A percentile compares a stretch with the other conserved stretches of the same genome.
phyloP scores from a whole-genome alignment of 495 filamentous ascomycete genomes.

The Articulospora tetracladia region DNA sequence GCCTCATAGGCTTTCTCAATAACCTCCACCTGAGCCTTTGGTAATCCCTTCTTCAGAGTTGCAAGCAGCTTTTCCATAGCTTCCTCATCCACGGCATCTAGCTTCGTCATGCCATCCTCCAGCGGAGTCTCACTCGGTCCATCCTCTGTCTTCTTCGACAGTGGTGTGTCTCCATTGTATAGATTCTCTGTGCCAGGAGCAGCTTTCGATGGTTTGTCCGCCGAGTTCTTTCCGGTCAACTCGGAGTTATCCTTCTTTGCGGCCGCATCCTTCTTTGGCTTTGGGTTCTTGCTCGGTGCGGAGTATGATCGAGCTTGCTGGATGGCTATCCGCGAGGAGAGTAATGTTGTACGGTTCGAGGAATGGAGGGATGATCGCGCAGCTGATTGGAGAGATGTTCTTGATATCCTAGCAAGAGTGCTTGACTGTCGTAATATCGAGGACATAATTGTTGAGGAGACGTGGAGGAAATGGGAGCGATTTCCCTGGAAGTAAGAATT shows the following conservation, averaged over 20 bases:
- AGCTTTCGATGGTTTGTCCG: slow-evolving; percentile 31
- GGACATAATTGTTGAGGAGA: slow-evolving; percentile 24
- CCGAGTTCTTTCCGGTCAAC: slow-evolving; percentile 20
- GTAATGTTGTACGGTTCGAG: slow-evolving; percentile 31
- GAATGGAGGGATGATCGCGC: slow-evolving; percentile 37
- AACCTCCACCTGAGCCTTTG: slow-evolving; percentile 35
- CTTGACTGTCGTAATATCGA: slow-evolving; percentile 55
- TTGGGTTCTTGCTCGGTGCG: slow-evolving; percentile 44
- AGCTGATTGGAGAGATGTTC: slow-evolving; percentile 43
- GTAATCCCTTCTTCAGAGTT: slow-evolving; percentile 44
- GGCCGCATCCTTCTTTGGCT: slow-evolving; percentile 35
- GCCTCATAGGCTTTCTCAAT: slow-evolving; percentile 37
- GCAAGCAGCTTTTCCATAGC: slow-evolving; percentile 36
- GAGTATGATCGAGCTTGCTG: slow-evolving; percentile 53
- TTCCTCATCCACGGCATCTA: slow-evolving; percentile 37
- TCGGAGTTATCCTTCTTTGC: slow-evolving; percentile 26
- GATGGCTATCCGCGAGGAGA: slow-evolving; percentile 42
- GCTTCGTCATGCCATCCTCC: slow-evolving; percentile 26
- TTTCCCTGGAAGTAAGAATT: slow-evolving; percentile 7
- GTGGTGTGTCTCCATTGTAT: slow-evolving; percentile 34
- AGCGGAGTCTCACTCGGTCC: slow-evolving; percentile 13
- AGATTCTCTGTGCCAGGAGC: slow-evolving; percentile 41
- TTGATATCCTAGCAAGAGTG: slow-evolving; percentile 56
- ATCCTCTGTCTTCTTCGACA: slow-evolving; percentile 30
- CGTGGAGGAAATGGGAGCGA: background rate